These are phyloP conservation scores for Phalaenopsis aphrodite DNA, from an alignment of 106 monocot species.

Conservation along the genomic window DNA sequence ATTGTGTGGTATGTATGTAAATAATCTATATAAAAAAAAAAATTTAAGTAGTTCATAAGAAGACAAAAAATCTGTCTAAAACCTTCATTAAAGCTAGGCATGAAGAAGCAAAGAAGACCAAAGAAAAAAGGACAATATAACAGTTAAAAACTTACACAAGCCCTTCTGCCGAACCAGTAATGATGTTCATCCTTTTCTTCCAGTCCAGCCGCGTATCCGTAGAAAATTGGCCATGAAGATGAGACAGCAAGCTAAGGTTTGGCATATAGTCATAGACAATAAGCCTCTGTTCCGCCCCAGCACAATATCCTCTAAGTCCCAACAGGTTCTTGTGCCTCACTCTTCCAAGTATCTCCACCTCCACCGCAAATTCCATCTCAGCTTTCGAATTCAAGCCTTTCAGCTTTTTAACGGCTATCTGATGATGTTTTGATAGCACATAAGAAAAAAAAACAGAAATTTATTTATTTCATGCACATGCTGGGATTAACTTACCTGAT, in stretches of 20 bases:
- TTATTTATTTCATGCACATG: no score
- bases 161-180: conserved; percentile 36
- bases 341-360: conserved; percentile 45
- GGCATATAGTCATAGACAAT: conserved; percentile 71
- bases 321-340: conserved; percentile 55
- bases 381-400: conserved; percentile 44
- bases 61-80: background rate
- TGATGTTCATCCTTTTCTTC: conserved; percentile 33
- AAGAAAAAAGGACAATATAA: no score
- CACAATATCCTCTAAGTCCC: conserved; percentile 43
- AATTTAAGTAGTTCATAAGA: no score
- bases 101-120: no score
- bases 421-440: background rate
- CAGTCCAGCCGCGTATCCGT: conserved; percentile 31
- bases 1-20: no score
- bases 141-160: conserved; percentile 27
- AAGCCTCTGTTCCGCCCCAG: conserved; percentile 31
- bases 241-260: conserved; percentile 46
- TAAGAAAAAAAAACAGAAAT: no score
- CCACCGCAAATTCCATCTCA: conserved; percentile 51
- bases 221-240: conserved; percentile 44
- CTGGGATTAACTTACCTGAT: conserved; percentile 12
- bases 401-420: conserved; percentile 68
- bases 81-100: no score
- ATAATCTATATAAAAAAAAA: no score